Evolutionary conservation across 2,329 filamentous ascomycete genomes (phyloP).

Genomic region (Aspergillus sp.): DNA sequence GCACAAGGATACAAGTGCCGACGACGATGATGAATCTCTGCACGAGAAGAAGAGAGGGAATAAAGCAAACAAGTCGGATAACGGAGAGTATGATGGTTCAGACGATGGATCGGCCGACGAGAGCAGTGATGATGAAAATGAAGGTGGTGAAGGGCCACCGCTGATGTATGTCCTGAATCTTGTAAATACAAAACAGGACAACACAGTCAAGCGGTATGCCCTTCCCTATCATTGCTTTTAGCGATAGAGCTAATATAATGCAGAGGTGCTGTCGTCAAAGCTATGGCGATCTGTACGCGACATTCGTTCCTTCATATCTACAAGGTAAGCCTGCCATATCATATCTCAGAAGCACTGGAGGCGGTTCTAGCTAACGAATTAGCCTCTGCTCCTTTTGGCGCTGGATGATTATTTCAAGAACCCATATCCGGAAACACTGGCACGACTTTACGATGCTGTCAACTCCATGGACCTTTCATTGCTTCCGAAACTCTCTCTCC

Average conservation of each 20-base stretch:
- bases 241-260: slow-evolving; percentile 6
- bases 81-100: slow-evolving; percentile 43
- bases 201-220: slow-evolving; percentile 64
- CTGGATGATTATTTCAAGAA: slow-evolving; percentile 96
- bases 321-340: slow-evolving; percentile 56
- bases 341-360: slow-evolving; percentile 2
- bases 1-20: slow-evolving; percentile 84
- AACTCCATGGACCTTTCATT: slow-evolving; percentile 96
- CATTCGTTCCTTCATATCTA: slow-evolving; percentile 98
- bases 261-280: slow-evolving; percentile 89
- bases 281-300: slow-evolving; percentile 97
- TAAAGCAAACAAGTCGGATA: slow-evolving; percentile 36
- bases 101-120: slow-evolving; percentile 43
- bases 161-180: slow-evolving; percentile 95
- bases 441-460: slow-evolving; percentile 81
- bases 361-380: slow-evolving; percentile 3
- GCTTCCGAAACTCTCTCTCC: slow-evolving; percentile 74
- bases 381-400: slow-evolving; percentile 83
- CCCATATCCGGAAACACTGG: slow-evolving; percentile 78
- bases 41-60: slow-evolving; percentile 39
- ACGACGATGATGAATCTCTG: slow-evolving; percentile 64
- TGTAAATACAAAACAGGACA: slow-evolving; percentile 97
- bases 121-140: slow-evolving; percentile 55
- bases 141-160: slow-evolving; percentile 74
- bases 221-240: neutral